A percentile compares a stretch with the other conserved stretches of the same genome.
phyloP scores from a whole-genome alignment of 192 early-diverging fungal species.

The Linnemannia elongata region DNA sequence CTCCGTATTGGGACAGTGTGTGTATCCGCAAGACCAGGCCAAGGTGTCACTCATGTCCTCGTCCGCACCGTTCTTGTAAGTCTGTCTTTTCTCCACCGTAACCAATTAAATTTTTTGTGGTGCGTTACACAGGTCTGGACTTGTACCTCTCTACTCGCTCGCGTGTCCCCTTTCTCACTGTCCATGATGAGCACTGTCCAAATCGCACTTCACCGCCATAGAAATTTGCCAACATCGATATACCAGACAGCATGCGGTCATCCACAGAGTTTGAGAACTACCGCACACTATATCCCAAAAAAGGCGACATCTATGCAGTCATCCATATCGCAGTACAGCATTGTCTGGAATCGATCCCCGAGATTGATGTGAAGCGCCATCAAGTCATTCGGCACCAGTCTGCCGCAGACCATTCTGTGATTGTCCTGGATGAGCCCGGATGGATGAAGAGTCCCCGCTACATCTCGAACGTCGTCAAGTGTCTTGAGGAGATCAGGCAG shows the following conservation, averaged over 20 bases:
- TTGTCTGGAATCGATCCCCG: constrained; percentile 39
- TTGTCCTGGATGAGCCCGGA: constrained; percentile 28
- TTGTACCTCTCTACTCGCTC: neutral
- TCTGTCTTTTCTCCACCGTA: neutral
- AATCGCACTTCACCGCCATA: neutral
- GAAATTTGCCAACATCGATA: constrained; percentile 35
- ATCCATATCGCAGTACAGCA: constrained; percentile 35
- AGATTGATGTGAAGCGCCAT: constrained; percentile 33
- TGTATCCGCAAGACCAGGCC: constrained; percentile 17
- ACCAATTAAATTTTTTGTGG: neutral
- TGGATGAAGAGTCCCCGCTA: constrained; percentile 38
- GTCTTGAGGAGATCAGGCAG: constrained; percentile 37
- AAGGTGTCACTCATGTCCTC: constrained; percentile 28
- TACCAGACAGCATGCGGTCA: constrained; percentile 3
- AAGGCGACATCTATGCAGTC: constrained; percentile 23
- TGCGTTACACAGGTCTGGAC: neutral
- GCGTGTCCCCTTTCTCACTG: too few species aligned
- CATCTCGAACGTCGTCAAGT: constrained; percentile 13
- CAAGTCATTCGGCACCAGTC: constrained; percentile 41
- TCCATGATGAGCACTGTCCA: neutral
- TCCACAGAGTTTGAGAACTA: constrained; percentile 19
- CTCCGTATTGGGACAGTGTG: constrained; percentile 39
- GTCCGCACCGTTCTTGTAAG: constrained; percentile 47
- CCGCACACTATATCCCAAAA: constrained; percentile 22
- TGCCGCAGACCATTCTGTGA: constrained; percentile 26